Conservation (phyloP, 352 stramenopile species). For the Globisporangium abappressorium region DNA sequence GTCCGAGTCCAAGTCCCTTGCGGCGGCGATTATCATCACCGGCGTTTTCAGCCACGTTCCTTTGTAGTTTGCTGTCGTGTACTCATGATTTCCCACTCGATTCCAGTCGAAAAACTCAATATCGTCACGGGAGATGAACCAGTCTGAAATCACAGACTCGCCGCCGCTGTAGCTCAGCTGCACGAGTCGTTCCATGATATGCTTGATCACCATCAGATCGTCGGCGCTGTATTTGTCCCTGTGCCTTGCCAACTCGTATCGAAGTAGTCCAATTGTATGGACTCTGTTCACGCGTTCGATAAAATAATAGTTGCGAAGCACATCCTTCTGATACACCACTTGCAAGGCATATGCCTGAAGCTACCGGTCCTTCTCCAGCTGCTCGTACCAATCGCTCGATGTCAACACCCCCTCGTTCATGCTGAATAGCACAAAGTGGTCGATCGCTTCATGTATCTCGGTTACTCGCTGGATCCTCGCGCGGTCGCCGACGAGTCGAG, state of each 20-base stretch:
- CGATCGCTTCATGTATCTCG: neutral
- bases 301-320: neutral
- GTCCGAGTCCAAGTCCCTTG: neutral
- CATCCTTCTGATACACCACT: neutral
- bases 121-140: neutral
- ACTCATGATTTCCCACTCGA: neutral
- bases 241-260: neutral
- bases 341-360: neutral
- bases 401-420: neutral
- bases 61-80: neutral
- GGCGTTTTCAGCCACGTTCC: conserved; percentile 1
- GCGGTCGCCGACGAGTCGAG: neutral
- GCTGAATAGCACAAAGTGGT: neutral
- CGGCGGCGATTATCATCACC: neutral
- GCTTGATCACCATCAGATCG: neutral
- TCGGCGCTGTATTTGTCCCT: neutral
- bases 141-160: neutral
- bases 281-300: neutral
- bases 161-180: neutral
- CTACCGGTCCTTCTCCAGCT: neutral
- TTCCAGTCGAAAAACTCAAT: neutral
- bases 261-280: neutral
- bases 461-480: neutral
- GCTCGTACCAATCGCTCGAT: neutral
- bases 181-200: neutral